Evolutionary conservation across 495 filamentous ascomycete genomes (phyloP), one percentile per base, ranked within the genome.

Genomic region (Opeltia flavorubescens): DNA sequence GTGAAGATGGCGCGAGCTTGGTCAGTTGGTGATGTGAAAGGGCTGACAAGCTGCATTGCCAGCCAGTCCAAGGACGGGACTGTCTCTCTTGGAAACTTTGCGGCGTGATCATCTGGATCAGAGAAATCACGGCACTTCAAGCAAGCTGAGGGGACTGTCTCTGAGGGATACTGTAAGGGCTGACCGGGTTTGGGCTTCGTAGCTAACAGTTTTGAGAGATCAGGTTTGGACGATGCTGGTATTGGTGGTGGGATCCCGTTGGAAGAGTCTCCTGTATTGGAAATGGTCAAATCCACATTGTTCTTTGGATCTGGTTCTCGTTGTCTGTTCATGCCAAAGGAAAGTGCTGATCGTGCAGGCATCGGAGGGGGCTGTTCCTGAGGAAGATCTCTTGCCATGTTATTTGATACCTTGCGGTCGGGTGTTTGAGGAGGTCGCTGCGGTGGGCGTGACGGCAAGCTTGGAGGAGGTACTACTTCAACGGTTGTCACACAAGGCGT

Each of bases 1-100:
- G 86, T 84, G 61, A 98, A 98, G 48, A 98, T 82, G 7, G 72
- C 83, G 13, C 91, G 76, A 9, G 91, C 89, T 63, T 94, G 94
- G 60, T 96, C 91, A 2, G 89, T 94, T 0, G 62, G 52, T 2
- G 84, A 91, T 5, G 76, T 62, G 59, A 95, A 95, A 1, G 86
- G 86, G 6, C 69, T 61, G 41, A 85, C 89, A 21, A 96, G 74
- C 44, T 81, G 76, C 31, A 73, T 65, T 0, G 88, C 86, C 12
- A 98, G 75, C 69, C 81, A 81, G 13, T 65, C 70, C 17, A 83
- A 47, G 7, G 74, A 72, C 20, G 52, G 57, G 18, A 59, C 55
- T 15, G 46, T 31, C 41, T 79, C 60, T 24, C 80, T 71, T 7
- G 88, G 86, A 58, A 85, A 84, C 47, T 73, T 83, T 18, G 84